Percentiles rank a stretch among this genome's conserved stretches.
Evolutionary conservation across 1,284 basidiomycete genomes (phyloP).

Genomic region (Porodaedalea pini): DNA sequence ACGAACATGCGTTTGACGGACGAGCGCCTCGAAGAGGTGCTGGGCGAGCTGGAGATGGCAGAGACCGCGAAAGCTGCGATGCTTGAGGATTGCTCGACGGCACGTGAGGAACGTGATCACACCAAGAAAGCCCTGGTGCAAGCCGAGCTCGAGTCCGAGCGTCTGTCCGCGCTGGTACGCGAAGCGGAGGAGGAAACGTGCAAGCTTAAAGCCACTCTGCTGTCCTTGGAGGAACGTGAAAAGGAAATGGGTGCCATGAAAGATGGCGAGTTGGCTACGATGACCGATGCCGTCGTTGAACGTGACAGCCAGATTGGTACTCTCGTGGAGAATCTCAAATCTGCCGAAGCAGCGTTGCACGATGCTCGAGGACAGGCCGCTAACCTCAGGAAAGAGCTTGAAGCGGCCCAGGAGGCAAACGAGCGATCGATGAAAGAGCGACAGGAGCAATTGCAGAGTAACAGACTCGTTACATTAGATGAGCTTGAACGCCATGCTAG

Average conservation of each 20-base stretch:
- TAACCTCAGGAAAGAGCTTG: not conserved
- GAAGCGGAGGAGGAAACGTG: conserved; percentile 24
- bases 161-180: conserved; percentile 43
- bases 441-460: not conserved
- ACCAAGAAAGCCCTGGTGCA: conserved; percentile 44
- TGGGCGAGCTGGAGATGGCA: conserved; percentile 58
- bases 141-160: conserved; percentile 50
- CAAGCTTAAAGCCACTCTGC: conserved; percentile 23
- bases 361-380: not conserved
- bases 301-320: conserved; percentile 5
- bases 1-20: conserved; percentile 68
- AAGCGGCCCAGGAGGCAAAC: not conserved
- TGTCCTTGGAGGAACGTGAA: conserved; percentile 36
- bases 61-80: conserved; percentile 66
- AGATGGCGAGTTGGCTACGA: conserved; percentile 11
- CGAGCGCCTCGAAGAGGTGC: conserved; percentile 65
- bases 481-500: conserved; percentile 3
- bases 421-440: not conserved
- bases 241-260: conserved; percentile 31
- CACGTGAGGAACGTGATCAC: conserved; percentile 62
- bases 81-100: conserved; percentile 75
- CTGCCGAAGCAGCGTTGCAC: not conserved
- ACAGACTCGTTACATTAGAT: not conserved
- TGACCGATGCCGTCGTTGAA: conserved; percentile 3
- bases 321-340: not conserved